phyloP scores from a whole-genome alignment of 192 early-diverging fungal species.

The Umbelopsis sp. region DNA sequence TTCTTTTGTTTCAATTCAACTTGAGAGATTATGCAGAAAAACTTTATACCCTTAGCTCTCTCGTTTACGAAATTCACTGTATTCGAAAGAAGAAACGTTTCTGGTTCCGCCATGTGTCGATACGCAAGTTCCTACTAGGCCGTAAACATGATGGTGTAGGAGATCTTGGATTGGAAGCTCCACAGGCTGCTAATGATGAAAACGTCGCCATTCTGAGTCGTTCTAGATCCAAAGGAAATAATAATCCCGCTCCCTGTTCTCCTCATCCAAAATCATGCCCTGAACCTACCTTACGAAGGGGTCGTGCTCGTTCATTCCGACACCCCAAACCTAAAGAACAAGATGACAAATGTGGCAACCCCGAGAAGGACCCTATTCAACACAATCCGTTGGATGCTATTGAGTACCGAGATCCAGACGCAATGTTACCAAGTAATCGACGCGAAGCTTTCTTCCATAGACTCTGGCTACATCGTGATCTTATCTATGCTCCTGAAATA shows the following conservation, averaged over 20 bases:
- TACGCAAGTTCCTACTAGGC: slow-evolving; percentile 5
- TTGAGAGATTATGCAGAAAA: slow-evolving; percentile 29
- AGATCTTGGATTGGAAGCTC: not conserved
- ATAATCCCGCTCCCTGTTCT: not conserved
- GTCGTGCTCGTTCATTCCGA: not conserved
- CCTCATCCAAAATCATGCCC: not conserved
- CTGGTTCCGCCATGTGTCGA: slow-evolving; percentile 24
- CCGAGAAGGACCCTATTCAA: not conserved
- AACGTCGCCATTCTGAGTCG: not conserved
- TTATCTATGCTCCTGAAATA: slow-evolving; percentile 30
- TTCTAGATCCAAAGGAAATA: not conserved
- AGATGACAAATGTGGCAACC: not conserved
- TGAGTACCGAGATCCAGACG: slow-evolving; percentile 38
- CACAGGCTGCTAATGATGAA: not conserved
- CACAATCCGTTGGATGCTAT: slow-evolving; percentile 21
- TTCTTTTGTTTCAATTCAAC: slow-evolving; percentile 30
- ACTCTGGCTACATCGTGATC: slow-evolving; percentile 17
- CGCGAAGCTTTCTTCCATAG: slow-evolving; percentile 31
- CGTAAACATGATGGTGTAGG: slow-evolving; percentile 1
- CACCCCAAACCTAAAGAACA: not conserved
- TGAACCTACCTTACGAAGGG: not conserved
- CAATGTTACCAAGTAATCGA: slow-evolving; percentile 22
- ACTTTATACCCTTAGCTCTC: slow-evolving; percentile 29
- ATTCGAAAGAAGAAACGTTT: slow-evolving; percentile 16
- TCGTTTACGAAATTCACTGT: slow-evolving; percentile 29